Evolutionary conservation across 2,329 filamentous ascomycete genomes (phyloP).

Genomic region (Paraphoma chrysanthemicola): DNA sequence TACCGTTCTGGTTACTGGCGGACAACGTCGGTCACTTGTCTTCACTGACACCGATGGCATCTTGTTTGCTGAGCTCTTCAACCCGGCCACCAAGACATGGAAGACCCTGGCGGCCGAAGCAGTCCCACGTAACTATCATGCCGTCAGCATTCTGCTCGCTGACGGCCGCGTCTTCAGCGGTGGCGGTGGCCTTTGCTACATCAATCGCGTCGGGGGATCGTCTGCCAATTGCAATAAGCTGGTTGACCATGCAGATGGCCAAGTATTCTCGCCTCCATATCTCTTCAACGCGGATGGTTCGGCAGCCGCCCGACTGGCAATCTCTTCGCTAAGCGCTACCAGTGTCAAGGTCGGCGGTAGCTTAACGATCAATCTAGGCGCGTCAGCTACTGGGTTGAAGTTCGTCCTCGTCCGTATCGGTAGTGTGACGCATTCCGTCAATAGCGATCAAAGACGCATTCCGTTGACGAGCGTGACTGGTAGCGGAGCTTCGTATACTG

Average conservation of each 20-base stretch:
- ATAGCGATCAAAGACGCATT: conserved; percentile 35
- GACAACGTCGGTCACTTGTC: conserved; percentile 28
- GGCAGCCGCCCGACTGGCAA: conserved; percentile 21
- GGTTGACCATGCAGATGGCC: conserved; percentile 34
- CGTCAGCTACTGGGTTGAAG: conserved; percentile 8
- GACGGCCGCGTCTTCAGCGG: conserved; percentile 34
- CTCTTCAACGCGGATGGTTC: conserved; percentile 34
- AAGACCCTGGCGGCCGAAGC: conserved; percentile 27
- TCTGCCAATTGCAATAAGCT: conserved; percentile 36
- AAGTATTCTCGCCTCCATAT: conserved; percentile 37
- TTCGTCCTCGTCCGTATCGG: conserved; percentile 32
- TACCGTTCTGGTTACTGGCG: conserved; percentile 33
- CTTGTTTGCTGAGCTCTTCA: conserved; percentile 32
- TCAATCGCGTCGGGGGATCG: conserved; percentile 17
- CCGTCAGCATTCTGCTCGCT: conserved; percentile 28
- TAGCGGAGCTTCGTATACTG: conserved; percentile 14
- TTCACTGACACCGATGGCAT: conserved; percentile 31
- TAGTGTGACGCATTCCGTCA: conserved; percentile 37
- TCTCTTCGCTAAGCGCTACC: conserved; percentile 17
- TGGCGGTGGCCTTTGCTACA: conserved; percentile 35
- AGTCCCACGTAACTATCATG: conserved; percentile 35
- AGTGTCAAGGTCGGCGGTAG: conserved; percentile 27
- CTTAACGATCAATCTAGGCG: conserved; percentile 16
- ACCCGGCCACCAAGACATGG: conserved; percentile 32
- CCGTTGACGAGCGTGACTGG: conserved; percentile 19